Percentiles rank a stretch among this genome's conserved stretches.
phyloP scores from a whole-genome alignment of 179 eudicot species.

The Patellifolia procumbens region DNA sequence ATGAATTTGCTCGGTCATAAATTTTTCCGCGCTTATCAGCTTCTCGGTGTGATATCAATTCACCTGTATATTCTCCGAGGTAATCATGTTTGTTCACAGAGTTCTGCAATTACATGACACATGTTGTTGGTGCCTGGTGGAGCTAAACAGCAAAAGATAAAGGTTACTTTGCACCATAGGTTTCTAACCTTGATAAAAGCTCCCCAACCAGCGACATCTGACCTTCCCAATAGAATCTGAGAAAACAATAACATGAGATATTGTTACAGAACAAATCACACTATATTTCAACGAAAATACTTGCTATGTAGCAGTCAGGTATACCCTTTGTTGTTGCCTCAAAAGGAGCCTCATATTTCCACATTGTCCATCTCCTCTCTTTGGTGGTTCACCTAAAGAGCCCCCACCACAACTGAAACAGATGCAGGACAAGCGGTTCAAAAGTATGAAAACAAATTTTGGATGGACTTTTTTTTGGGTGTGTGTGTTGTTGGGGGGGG shows the following conservation, averaged over 20 bases:
- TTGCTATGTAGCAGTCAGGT: slow-evolving; percentile 1
- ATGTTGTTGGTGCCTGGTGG: neutral
- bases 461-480: no score
- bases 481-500: no score
- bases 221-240: slow-evolving; percentile 86
- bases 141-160: slow-evolving; percentile 16
- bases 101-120: slow-evolving; percentile 52
- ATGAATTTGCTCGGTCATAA: slow-evolving; percentile 88
- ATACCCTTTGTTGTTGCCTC: slow-evolving; percentile 80
- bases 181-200: slow-evolving; percentile 85
- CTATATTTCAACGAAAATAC: neutral
- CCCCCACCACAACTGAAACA: slow-evolving; percentile 90
- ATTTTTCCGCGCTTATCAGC: slow-evolving; percentile 99
- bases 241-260: neutral
- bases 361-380: slow-evolving; percentile 92
- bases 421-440: slow-evolving; percentile 4
- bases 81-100: slow-evolving; percentile 90
- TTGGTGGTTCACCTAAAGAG: slow-evolving; percentile 81
- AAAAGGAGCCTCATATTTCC: slow-evolving; percentile 96
- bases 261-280: slow-evolving; percentile 4
- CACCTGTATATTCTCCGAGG: slow-evolving; percentile 99
- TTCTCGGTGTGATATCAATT: slow-evolving; percentile 87
- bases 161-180: neutral
- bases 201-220: slow-evolving; percentile 99
- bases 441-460: no score